Base-by-base conservation (phyloP, 352 stramenopile species). In the Pythium guiyangense region DNA sequence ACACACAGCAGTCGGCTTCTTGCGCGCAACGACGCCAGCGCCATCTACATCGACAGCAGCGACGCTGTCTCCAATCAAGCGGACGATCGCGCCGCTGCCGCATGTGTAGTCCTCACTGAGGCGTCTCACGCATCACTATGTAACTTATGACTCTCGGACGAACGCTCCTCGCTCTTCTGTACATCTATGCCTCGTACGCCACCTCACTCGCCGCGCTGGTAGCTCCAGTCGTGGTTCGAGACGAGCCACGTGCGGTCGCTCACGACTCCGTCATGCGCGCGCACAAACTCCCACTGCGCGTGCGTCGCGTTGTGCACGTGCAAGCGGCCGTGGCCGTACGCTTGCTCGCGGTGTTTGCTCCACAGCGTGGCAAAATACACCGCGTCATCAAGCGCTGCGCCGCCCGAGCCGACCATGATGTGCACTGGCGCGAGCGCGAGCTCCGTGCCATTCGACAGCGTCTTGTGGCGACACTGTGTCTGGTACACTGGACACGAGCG, bases 331-430 rank as follows among this genome's bases (percentile, higher is more conserved):
- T 80, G 71, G 17, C 69, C 71, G 45, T 74, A 78, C 43, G 71
- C 64, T 37, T 70, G 60, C 49, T 70, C 63, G 3, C 49, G 39
- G n/a, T 63, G 63, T 6, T 22, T 48, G 34, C 66, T 74, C 69
- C 69, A 80, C 12, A 22, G 25, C 4, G 27, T 35, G 4, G 11
- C 25, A 31, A 61, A 26, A 47, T 73, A 77, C 20, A 63, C 49
- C 3, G 66, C 59, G 18, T 74, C 61, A 54, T 81, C 72, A 5
- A 81, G 47, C 51, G 69, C 69, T 4, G 66, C 69, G n/a, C 69
- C 72, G 10, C 60, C 72, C 12, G 72, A 77, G 39, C 72, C 72
- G 40, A 81, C 61, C 69, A 79, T 81, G 49, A 81, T 63, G 49
- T 79, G 69, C 11, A 62, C 57, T 1, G 72, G 59, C 6, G 64